phyloP scores from a whole-genome alignment of 2,329 filamentous ascomycete genomes.

The Westerdykella ornata region DNA sequence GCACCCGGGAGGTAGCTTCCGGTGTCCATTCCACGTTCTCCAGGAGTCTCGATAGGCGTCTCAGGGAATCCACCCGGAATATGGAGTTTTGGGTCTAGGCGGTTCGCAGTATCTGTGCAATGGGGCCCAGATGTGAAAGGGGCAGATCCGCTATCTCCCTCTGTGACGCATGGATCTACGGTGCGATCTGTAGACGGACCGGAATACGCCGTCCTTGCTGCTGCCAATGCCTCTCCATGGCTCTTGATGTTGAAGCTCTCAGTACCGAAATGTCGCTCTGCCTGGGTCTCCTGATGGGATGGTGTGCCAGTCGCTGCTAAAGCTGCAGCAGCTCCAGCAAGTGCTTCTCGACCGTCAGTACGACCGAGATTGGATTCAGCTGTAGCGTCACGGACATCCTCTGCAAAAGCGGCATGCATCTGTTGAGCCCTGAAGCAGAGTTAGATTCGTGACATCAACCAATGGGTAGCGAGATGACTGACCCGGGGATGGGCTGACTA shows the following conservation, averaged over 20 bases:
- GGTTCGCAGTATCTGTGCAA: slow-evolving; percentile 24
- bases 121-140: slow-evolving; percentile 23
- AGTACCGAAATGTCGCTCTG: slow-evolving; percentile 1
- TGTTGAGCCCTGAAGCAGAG: no score
- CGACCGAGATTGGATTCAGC: background rate
- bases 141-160: background rate
- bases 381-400: no score
- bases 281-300: slow-evolving; percentile 1
- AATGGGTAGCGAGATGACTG: no score
- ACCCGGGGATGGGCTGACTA: no score
- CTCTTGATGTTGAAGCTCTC: background rate
- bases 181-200: slow-evolving; percentile 4
- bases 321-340: slow-evolving; percentile 26
- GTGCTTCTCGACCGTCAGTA: slow-evolving; percentile 17
- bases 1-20: slow-evolving; percentile 1
- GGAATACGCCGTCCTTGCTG: background rate
- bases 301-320: slow-evolving; percentile 6
- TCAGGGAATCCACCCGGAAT: slow-evolving; percentile 31
- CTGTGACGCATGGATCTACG: slow-evolving; percentile 18
- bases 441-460: no score
- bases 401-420: no score
- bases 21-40: background rate
- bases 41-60: background rate
- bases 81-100: slow-evolving; percentile 32
- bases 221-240: slow-evolving; percentile 4